Conservation (phyloP, 2,329 filamentous ascomycete species). For the Colletotrichum horii region DNA sequence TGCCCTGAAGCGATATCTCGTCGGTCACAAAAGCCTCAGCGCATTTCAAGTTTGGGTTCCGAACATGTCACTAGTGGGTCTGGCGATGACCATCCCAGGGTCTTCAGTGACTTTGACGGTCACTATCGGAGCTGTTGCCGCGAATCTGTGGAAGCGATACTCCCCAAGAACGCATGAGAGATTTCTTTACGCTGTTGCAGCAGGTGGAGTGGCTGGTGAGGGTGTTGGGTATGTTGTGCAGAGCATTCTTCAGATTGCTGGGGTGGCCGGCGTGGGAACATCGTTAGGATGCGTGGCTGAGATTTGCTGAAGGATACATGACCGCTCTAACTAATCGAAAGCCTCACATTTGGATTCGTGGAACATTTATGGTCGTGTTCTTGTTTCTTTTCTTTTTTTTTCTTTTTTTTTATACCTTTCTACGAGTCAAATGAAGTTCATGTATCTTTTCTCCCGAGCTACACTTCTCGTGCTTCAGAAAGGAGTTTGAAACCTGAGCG, state of each 20-base stretch:
- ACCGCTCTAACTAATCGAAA: rapidly evolving
- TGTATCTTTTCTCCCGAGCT: neutral
- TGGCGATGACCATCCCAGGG: neutral
- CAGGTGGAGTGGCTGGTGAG: neutral
- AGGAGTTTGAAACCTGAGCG: too few species aligned
- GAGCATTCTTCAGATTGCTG: neutral
- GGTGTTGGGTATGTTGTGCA: neutral
- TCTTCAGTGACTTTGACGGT: neutral
- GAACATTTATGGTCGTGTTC: too few species aligned
- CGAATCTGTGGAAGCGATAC: neutral
- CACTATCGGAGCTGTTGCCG: rapidly evolving
- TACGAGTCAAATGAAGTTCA: neutral
- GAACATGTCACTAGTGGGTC: neutral
- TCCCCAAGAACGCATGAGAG: neutral
- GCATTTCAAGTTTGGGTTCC: neutral
- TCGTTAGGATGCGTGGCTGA: neutral
- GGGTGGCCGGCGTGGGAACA: rapidly evolving
- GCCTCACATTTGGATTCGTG: too few species aligned
- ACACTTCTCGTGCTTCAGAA: too few species aligned
- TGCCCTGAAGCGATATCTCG: neutral
- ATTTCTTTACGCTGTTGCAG: neutral
- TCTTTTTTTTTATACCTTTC: too few species aligned
- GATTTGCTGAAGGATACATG: neutral
- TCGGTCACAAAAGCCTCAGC: neutral
- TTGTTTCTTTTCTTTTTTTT: too few species aligned